A percentile compares a stretch with the other conserved stretches of the same genome.
Evolutionary conservation across 768 basidiomycete genomes (phyloP).

Genomic region (Pholiota molesta): DNA sequence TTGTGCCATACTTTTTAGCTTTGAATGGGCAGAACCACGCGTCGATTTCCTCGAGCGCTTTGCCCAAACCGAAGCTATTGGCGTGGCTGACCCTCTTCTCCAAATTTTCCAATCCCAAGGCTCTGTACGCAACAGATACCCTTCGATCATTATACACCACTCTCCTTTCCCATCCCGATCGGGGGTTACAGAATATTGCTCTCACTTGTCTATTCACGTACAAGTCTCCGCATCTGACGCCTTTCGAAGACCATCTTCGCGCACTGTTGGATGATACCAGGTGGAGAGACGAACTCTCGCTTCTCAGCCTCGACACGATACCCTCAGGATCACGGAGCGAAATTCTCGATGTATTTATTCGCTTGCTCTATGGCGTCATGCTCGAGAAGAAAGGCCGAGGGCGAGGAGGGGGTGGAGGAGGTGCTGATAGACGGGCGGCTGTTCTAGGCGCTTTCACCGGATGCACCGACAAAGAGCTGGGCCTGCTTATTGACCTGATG

Average conservation of each 20-base stretch:
- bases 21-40: conserved; percentile 37
- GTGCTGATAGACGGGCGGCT: conserved; percentile 67
- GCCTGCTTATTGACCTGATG: conserved; percentile 86
- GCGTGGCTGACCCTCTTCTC: conserved; percentile 86
- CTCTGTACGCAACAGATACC: conserved; percentile 67
- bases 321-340: conserved; percentile 60
- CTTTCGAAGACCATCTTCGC: conserved; percentile 67
- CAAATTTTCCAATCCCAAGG: conserved; percentile 94
- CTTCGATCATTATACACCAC: conserved; percentile 68
- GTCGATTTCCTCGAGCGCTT: conserved; percentile 26
- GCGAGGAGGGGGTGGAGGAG: conserved; percentile 69
- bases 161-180: conserved; percentile 87
- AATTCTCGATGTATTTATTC: conserved; percentile 69
- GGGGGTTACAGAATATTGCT: conserved; percentile 71
- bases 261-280: conserved; percentile 80
- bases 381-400: conserved; percentile 74
- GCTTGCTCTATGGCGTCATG: conserved; percentile 88
- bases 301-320: conserved; percentile 63
- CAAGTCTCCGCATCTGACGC: conserved; percentile 60
- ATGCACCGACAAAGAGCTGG: conserved; percentile 75
- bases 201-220: conserved; percentile 83
- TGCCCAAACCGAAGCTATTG: conserved; percentile 64
- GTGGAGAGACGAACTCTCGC: conserved; percentile 87
- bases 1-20: conserved; percentile 82
- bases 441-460: conserved; percentile 71